Percentiles rank a stretch among this genome's conserved stretches.
These are phyloP conservation scores for Leccinellum albellum DNA, from an alignment of 768 basidiomycete species.

Conservation along the genomic window DNA sequence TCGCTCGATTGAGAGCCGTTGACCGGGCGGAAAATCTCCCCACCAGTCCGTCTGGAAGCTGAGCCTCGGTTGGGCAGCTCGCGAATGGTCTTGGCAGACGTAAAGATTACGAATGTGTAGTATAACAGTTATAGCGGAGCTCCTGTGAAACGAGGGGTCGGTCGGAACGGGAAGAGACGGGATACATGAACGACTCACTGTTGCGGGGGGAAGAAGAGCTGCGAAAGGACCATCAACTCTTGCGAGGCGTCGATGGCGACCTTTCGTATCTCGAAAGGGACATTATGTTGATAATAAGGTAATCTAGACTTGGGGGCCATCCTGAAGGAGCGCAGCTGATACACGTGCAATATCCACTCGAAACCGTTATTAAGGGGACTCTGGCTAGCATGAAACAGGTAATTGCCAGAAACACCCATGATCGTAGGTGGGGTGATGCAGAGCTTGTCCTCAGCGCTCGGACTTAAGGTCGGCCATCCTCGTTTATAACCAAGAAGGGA, in stretches of 20 bases:
- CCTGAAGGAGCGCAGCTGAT: slow-evolving; percentile 33
- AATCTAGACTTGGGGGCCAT: slow-evolving; percentile 21
- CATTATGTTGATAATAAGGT: slow-evolving; percentile 30
- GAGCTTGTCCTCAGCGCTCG: slow-evolving; percentile 30
- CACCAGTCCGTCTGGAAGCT: slow-evolving; percentile 34
- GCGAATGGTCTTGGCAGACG: slow-evolving; percentile 52
- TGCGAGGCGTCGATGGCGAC: slow-evolving; percentile 31
- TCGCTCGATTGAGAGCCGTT: slow-evolving; percentile 30
- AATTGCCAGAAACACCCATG: slow-evolving; percentile 30
- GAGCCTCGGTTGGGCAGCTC: slow-evolving; percentile 31
- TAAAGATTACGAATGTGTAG: slow-evolving; percentile 55
- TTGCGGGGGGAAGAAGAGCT: slow-evolving; percentile 29
- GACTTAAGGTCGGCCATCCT: slow-evolving; percentile 32
- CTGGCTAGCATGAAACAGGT: slow-evolving; percentile 34
- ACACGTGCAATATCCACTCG: slow-evolving; percentile 31
- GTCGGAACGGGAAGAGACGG: not conserved
- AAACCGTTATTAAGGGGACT: slow-evolving; percentile 30
- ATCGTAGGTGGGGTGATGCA: slow-evolving; percentile 31
- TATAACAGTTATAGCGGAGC: slow-evolving; percentile 21
- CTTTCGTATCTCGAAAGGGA: slow-evolving; percentile 33
- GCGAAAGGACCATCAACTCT: slow-evolving; percentile 29
- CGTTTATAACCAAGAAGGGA: slow-evolving; percentile 29
- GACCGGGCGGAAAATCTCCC: slow-evolving; percentile 30
- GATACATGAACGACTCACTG: slow-evolving; percentile 13
- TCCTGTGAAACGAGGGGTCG: slow-evolving; percentile 14